phyloP scores from a whole-genome alignment of 805 yeast species.

The Millerozyma miso region DNA sequence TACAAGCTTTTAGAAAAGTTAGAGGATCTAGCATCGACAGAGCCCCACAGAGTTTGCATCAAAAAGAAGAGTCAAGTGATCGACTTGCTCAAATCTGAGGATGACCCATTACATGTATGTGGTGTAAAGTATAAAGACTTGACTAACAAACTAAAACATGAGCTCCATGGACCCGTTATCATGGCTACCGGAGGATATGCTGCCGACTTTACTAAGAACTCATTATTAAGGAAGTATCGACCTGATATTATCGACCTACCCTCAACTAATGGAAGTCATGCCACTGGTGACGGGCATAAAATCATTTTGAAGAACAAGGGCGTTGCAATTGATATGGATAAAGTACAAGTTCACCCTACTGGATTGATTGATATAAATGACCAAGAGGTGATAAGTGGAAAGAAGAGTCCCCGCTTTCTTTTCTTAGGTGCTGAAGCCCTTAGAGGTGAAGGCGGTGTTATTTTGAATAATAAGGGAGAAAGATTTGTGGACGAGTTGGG shows the following conservation, averaged over 20 bases:
- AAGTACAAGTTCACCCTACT: slow-evolving; percentile 67
- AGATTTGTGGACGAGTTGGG: slow-evolving; percentile 60
- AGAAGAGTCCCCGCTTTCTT: slow-evolving; percentile 43
- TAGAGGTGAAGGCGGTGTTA: slow-evolving; percentile 63
- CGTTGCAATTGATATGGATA: slow-evolving; percentile 56
- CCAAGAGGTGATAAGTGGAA: slow-evolving; percentile 39
- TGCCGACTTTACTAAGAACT: slow-evolving; percentile 54
- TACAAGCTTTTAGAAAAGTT: slow-evolving; percentile 48
- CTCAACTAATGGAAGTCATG: slow-evolving; percentile 58
- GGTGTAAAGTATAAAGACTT: slow-evolving; percentile 35
- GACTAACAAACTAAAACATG: slow-evolving; percentile 25
- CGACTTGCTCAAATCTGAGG: slow-evolving; percentile 35
- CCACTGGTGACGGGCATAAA: slow-evolving; percentile 62
- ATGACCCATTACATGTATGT: slow-evolving; percentile 14
- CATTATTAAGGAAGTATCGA: slow-evolving; percentile 50
- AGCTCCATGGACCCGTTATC: slow-evolving; percentile 52
- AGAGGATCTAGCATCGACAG: slow-evolving; percentile 41
- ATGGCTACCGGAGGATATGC: slow-evolving; percentile 68
- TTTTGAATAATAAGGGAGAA: slow-evolving; percentile 48
- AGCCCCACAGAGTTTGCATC: slow-evolving; percentile 42
- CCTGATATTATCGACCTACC: slow-evolving; percentile 57
- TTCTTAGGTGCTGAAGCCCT: slow-evolving; percentile 64
- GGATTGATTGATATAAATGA: slow-evolving; percentile 52
- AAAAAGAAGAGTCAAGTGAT: slow-evolving; percentile 39
- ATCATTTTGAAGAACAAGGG: slow-evolving; percentile 50